These are phyloP conservation scores for Aspergillus sclerotioniger DNA, from an alignment of 495 filamentous ascomycete species.

Conservation along the genomic window DNA sequence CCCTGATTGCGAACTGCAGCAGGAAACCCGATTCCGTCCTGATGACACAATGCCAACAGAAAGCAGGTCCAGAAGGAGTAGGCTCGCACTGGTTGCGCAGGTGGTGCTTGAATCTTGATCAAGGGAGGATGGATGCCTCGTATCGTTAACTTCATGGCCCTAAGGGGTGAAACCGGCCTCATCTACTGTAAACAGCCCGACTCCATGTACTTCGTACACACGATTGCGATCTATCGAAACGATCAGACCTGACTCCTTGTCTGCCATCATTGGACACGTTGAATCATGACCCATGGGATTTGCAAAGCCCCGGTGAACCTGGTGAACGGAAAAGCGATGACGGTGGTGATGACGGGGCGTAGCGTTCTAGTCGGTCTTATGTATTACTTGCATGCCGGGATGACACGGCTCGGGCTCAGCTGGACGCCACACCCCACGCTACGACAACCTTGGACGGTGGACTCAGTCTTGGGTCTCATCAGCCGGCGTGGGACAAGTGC, in stretches of 20 bases:
- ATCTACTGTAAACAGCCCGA: not conserved
- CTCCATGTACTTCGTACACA: not conserved
- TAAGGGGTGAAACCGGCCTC: too few relatives aligned
- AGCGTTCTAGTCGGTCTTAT: conserved; percentile 11
- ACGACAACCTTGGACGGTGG: conserved; percentile 7
- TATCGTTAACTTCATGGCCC: not conserved
- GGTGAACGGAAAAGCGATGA: not conserved
- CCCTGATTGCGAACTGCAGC: conserved; percentile 14
- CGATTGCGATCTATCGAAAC: not conserved
- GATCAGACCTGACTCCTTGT: not conserved
- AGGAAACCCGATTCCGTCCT: not conserved
- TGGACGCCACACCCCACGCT: conserved; percentile 28
- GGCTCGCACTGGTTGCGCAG: not conserved
- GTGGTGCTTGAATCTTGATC: not conserved
- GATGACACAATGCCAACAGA: conserved; percentile 1
- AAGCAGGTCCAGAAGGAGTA: not conserved
- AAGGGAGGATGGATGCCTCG: not conserved
- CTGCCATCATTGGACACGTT: not conserved
- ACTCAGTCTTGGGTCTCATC: conserved; percentile 7
- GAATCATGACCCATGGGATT: not conserved
- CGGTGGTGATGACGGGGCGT: conserved; percentile 4
- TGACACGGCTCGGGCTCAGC: conserved; percentile 27
- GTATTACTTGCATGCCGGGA: conserved; percentile 26
- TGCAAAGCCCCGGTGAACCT: not conserved
- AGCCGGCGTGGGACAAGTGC: conserved; percentile 10